Evolutionary conservation across 192 early-diverging fungal species (phyloP).

Genomic region (Coemansia sp.): DNA sequence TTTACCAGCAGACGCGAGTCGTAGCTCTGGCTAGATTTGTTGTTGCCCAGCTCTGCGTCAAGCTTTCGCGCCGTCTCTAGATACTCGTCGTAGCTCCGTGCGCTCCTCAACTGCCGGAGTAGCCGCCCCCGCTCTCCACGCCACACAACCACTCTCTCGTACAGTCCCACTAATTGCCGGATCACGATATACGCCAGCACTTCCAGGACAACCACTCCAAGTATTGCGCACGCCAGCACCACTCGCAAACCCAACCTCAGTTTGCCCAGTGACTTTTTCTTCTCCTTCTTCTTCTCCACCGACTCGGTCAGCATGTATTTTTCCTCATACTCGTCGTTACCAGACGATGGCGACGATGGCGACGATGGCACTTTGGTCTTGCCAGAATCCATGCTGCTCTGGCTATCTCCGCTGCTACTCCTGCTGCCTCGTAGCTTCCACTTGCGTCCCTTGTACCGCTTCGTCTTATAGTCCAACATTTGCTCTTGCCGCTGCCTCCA

Average conservation of each 20-base stretch:
- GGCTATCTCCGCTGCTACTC: too few relatives aligned
- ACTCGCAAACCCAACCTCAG: conserved; percentile 9
- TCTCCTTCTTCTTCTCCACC: too few relatives aligned
- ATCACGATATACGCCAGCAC: conserved; percentile 9
- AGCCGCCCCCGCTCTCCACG: conserved; percentile 9
- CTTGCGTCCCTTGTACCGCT: too few relatives aligned
- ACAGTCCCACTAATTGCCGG: conserved; percentile 10
- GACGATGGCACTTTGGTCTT: too few relatives aligned
- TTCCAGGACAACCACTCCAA: conserved; percentile 8
- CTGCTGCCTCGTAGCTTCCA: too few relatives aligned
- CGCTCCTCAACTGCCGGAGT: not conserved
- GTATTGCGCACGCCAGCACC: conserved; percentile 6
- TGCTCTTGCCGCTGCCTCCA: not conserved
- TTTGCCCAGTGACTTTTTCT: conserved; percentile 5
- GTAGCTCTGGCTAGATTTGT: not conserved
- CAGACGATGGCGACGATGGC: too few relatives aligned
- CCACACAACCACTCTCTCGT: conserved; percentile 18
- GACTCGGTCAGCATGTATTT: too few relatives aligned
- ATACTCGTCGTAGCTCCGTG: conserved; percentile 22
- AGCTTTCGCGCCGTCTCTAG: conserved; percentile 13
- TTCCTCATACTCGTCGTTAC: too few relatives aligned
- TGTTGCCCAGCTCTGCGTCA: conserved; percentile 5
- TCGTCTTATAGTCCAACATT: not conserved
- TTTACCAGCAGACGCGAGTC: conserved; percentile 13
- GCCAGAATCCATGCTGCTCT: too few relatives aligned